Evolutionary conservation across 2,329 filamentous ascomycete species (phyloP), one percentile per base, ranked within the genome.

Genomic region (Hypomyces rosellus): DNA sequence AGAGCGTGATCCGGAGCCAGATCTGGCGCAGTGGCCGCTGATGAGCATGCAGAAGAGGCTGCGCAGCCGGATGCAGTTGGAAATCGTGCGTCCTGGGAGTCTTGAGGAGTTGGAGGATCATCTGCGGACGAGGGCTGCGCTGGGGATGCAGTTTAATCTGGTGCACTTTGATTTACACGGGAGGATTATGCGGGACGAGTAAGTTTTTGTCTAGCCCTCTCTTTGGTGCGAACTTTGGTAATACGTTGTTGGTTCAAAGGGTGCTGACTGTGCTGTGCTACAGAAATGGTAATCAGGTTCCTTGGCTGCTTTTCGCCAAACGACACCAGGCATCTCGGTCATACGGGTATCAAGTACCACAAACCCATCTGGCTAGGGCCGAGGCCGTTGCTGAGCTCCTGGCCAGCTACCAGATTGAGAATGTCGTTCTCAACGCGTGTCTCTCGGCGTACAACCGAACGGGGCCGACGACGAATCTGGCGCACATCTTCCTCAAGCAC

Each of bases 101-200:
- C 46, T 57, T 12, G 58, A 63, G 39, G 59, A 63, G 47, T 37
- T 64, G 50, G 51, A 54, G 34, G 49, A 40, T 16, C 61, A 63
- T 49, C 40, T 63, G 42, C 34, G 43, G 14, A 38, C 55, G 20
- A 53, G 61, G 43, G 49, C 49, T 14, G 39, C 46, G 22, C 57
- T 62, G 20, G 59, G 57, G 3, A 46, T 62, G 34, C 45, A 53
- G 14, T 63, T 63, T 25, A 56, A 63, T 41, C 38, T 63, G 34
- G 57, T 63, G 12, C 61, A 63, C 36, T 63, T 63, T 44, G 61
- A 63, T 52, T 50, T 63, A 12, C 61, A 63, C 37, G 61, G 61
- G 18, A 55, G 56, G 16, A 57, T 63, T 15, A 54, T 56, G 51
- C 48, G 50, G 7, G 60, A 63, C 40, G 54, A 58, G 60, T 61